A percentile compares a stretch with the other conserved stretches of the same genome.
phyloP scores from a whole-genome alignment of 2,329 filamentous ascomycete species.

The Talaromyces sp. region DNA sequence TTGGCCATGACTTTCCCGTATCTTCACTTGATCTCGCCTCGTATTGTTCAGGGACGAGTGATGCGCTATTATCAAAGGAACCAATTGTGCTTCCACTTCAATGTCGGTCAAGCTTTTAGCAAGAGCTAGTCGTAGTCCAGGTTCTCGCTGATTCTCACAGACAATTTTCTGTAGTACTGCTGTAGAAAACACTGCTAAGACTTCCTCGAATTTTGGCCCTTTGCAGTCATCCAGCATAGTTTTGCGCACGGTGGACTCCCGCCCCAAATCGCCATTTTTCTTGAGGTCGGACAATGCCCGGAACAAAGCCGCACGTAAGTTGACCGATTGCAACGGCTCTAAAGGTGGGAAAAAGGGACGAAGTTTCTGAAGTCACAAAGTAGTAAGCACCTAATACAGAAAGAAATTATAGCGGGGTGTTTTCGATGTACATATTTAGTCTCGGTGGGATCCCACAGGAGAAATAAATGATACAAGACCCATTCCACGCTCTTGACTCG shows the following conservation, averaged over 20 bases:
- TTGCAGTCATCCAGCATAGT: constrained; percentile 97
- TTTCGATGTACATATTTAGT: constrained; percentile 58
- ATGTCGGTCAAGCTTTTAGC: constrained; percentile 37
- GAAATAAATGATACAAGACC: constrained; percentile 82
- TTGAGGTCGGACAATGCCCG: constrained; percentile 78
- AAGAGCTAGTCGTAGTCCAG: constrained; percentile 53
- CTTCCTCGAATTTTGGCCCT: constrained; percentile 82
- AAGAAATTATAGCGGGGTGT: background rate
- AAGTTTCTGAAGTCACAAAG: constrained; percentile 59
- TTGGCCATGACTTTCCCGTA: constrained; percentile 54
- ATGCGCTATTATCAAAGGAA: constrained; percentile 68
- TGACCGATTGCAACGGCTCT: constrained; percentile 85
- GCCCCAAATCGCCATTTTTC: constrained; percentile 75
- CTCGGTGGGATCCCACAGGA: constrained; percentile 73
- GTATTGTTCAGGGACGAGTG: constrained; percentile 59
- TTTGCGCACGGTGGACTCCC: constrained; percentile 77
- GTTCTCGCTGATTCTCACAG: constrained; percentile 33
- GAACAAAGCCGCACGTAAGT: constrained; percentile 77
- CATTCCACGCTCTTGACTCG: constrained; percentile 81
- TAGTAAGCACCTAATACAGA: background rate
- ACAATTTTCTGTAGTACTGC: constrained; percentile 69
- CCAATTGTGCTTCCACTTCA: constrained; percentile 42
- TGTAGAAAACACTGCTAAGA: constrained; percentile 78
- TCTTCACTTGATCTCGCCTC: constrained; percentile 56
- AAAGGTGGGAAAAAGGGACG: constrained; percentile 85